Base-by-base conservation (phyloP, 148 eudicot species). In the Suaeda aralocaspica region DNA sequence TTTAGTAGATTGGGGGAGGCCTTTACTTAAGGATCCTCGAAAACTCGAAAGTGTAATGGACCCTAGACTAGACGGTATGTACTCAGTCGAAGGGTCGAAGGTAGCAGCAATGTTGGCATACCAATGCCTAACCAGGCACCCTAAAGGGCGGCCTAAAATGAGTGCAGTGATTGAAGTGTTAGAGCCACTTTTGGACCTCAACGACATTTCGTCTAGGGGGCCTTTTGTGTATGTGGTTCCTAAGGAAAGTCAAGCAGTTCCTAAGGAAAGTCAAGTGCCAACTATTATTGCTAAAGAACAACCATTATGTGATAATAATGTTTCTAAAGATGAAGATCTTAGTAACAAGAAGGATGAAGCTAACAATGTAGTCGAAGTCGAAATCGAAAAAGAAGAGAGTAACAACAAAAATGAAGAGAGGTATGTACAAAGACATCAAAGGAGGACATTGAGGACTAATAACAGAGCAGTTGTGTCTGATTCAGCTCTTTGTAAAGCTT, bases 1-100 rank as follows among this genome's bases (percentile, higher is more conserved):
- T 39, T 53, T 90, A 39, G 92, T 78, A 9, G 90, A 87, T 8
- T 90, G 89, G 88, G 88, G 83, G 25, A 80, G 86, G 62, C 92
- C 92, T 7, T 73, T 72, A 25, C 70, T 90, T 19, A 87, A 80
- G 50, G 86, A 86, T 46, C 78, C 84, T 9, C 80, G 76, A 57
- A 83, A 80, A 46, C 33, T 85, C 36, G 87, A 82, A 44, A 50
- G 74, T 12, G 25, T 87, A 48, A 87, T 90, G 84, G 96, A 90
- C 68, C 83, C 85, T 1, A 76, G 85, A 63, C 84, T 90, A 2
- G 92, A 90, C 24, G 92, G 92, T 3, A 81, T 82, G 21, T 90
- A 87, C 78, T 86, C 92, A 5, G 15, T 56, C 0, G 76, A 80
- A 66, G 92, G 87, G 25, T 86, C 92, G 11, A 83, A 80, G 74